phyloP scores from a whole-genome alignment of 2,329 filamentous ascomycete genomes.

The Escovopsis sp. region DNA sequence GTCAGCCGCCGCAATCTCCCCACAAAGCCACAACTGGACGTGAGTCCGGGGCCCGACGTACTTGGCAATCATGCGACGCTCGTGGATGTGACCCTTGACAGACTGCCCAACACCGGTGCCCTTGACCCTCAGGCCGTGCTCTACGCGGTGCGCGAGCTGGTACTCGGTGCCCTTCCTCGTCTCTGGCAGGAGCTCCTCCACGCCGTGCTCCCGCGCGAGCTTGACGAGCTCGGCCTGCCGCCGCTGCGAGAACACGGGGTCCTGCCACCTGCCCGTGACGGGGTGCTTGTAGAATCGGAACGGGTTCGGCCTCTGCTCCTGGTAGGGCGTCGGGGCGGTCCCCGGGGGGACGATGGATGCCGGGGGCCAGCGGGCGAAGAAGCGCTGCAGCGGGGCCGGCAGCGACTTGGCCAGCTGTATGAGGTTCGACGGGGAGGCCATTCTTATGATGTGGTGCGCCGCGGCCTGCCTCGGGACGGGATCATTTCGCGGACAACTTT shows the following conservation, averaged over 20 bases:
- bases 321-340: slow-evolving; percentile 33
- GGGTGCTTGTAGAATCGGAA: slow-evolving; percentile 71
- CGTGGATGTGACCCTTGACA: slow-evolving; percentile 92
- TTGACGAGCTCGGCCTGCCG: slow-evolving; percentile 86
- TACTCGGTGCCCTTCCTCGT: slow-evolving; percentile 62
- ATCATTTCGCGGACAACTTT: background rate
- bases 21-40: background rate
- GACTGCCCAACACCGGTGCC: slow-evolving; percentile 83
- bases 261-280: slow-evolving; percentile 66
- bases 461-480: background rate
- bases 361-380: slow-evolving; percentile 84
- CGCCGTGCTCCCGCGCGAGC: slow-evolving; percentile 61
- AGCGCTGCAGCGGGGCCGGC: slow-evolving; percentile 63
- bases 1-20: slow-evolving; percentile 5
- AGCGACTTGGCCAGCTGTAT: slow-evolving; percentile 55
- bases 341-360: slow-evolving; percentile 38
- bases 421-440: slow-evolving; percentile 25
- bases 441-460: slow-evolving; percentile 4
- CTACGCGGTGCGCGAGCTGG: slow-evolving; percentile 55
- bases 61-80: slow-evolving; percentile 68
- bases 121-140: slow-evolving; percentile 72
- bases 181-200: slow-evolving; percentile 66
- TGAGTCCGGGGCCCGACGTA: slow-evolving; percentile 17
- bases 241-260: slow-evolving; percentile 68
- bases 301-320: slow-evolving; percentile 53